Conservation (phyloP, 2,329 filamentous ascomycete species). For the Cladophialophora immunda region DNA sequence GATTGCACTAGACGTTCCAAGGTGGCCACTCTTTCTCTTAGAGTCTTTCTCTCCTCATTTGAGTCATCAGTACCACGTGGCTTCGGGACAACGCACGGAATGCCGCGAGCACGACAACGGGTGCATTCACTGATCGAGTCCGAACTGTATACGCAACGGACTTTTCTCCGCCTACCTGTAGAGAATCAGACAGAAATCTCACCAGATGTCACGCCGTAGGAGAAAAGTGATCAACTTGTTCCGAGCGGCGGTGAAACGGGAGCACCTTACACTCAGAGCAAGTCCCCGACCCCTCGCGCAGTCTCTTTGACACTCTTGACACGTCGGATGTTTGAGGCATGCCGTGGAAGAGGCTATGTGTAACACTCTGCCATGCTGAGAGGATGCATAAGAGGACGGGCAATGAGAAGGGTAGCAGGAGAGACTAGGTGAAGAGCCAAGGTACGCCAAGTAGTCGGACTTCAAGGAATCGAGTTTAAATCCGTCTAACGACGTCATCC, state of each 20-base stretch:
- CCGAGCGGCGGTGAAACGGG: not conserved
- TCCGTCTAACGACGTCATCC: too few relatives aligned
- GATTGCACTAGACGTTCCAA: slow-evolving; percentile 6
- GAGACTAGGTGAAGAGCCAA: not conserved
- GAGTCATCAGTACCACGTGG: not conserved
- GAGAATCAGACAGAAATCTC: not conserved
- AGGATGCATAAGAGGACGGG: not conserved
- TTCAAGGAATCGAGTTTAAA: too few relatives aligned
- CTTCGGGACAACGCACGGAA: slow-evolving; percentile 9
- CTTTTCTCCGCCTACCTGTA: slow-evolving; percentile 17
- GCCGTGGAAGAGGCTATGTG: not conserved
- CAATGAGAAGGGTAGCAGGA: not conserved
- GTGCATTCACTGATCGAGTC: slow-evolving; percentile 15
- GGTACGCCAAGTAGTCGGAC: not conserved
- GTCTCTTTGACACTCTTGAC: not conserved
- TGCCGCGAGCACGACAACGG: slow-evolving; percentile 17
- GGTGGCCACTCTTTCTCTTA: slow-evolving; percentile 18
- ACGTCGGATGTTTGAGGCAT: not conserved
- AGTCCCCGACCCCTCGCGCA: slow-evolving; percentile 9
- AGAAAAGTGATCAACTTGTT: not conserved
- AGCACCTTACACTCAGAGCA: slow-evolving; percentile 21
- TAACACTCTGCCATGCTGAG: not conserved
- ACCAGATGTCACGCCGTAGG: not conserved
- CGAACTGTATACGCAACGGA: slow-evolving; percentile 19
- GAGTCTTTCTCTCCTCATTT: slow-evolving; percentile 11